A percentile compares a stretch with the other conserved stretches of the same genome.
phyloP scores from a whole-genome alignment of 2,329 filamentous ascomycete genomes.

The Rutstroemia sp. region DNA sequence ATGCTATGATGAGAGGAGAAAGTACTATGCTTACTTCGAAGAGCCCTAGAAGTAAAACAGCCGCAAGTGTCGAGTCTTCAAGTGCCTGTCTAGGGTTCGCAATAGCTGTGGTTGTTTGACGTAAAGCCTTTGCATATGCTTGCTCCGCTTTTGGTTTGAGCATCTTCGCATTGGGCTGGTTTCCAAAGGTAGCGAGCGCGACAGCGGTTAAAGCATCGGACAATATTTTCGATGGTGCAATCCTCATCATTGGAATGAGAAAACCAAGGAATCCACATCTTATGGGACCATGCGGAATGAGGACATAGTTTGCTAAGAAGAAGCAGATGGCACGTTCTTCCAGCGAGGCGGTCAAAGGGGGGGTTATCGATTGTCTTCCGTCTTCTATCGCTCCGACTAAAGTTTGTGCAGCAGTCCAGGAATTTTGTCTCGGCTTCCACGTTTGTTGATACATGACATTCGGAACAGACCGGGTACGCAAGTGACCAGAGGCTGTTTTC shows the following conservation, averaged over 20 bases:
- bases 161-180: conserved; percentile 7
- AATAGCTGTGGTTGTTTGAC: background rate
- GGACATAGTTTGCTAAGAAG: conserved; percentile 7
- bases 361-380: background rate
- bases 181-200: conserved; percentile 4
- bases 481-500: background rate
- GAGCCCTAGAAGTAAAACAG: conserved; percentile 3
- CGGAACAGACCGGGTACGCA: background rate
- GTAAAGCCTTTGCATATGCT: conserved; percentile 5
- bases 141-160: conserved; percentile 6
- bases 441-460: background rate
- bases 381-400: conserved; percentile 2
- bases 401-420: background rate
- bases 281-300: conserved; percentile 1
- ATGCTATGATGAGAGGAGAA: background rate
- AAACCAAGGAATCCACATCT: conserved; percentile 4
- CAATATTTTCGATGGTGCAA: background rate
- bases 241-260: conserved; percentile 5
- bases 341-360: conserved; percentile 2
- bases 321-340: conserved; percentile 8
- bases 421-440: conserved; percentile 1
- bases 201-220: background rate
- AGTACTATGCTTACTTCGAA: background rate
- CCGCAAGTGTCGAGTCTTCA: conserved; percentile 5
- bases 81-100: background rate